phyloP scores from a whole-genome alignment of 495 filamentous ascomycete genomes.

The Clohesyomyces aquaticus region DNA sequence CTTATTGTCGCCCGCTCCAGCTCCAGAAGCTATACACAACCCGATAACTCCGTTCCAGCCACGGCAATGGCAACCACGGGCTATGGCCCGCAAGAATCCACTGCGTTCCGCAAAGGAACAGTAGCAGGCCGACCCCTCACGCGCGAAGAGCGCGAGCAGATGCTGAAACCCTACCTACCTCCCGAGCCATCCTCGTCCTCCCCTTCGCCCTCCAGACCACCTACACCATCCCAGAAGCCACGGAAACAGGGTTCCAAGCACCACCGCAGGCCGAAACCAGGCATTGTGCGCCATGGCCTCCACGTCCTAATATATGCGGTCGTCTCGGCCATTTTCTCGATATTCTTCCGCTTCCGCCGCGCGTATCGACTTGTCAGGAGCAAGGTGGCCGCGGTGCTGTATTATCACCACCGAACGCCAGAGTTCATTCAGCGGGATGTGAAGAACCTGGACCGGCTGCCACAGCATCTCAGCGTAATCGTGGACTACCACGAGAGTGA shows the following conservation, averaged over 20 bases:
- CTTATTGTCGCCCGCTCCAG: background rate
- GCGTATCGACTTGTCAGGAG: slow-evolving; percentile 76
- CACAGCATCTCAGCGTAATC: slow-evolving; percentile 85
- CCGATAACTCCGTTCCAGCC: slow-evolving; percentile 4
- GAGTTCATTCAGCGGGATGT: slow-evolving; percentile 89
- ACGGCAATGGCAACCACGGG: slow-evolving; percentile 49
- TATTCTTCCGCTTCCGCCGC: slow-evolving; percentile 80
- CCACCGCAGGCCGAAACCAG: slow-evolving; percentile 60
- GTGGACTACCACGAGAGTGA: slow-evolving; percentile 74
- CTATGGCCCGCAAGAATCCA: slow-evolving; percentile 58
- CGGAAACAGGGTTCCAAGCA: slow-evolving; percentile 35
- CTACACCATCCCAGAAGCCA: slow-evolving; percentile 42
- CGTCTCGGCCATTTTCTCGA: slow-evolving; percentile 79
- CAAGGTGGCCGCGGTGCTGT: slow-evolving; percentile 74
- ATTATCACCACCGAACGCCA: slow-evolving; percentile 92
- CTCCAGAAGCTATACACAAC: background rate
- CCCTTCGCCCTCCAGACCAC: slow-evolving; percentile 14
- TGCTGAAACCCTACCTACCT: slow-evolving; percentile 79
- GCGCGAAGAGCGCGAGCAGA: slow-evolving; percentile 66
- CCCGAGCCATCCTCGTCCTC: slow-evolving; percentile 49
- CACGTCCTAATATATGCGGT: slow-evolving; percentile 70
- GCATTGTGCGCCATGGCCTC: slow-evolving; percentile 67
- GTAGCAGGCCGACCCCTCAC: slow-evolving; percentile 63
- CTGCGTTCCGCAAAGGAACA: slow-evolving; percentile 67
- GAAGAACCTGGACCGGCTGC: slow-evolving; percentile 68